A percentile compares a stretch with the other conserved stretches of the same genome.
Conservation (phyloP, 371 early-diverging fungal species). For the Rhizopus stolonifer region DNA sequence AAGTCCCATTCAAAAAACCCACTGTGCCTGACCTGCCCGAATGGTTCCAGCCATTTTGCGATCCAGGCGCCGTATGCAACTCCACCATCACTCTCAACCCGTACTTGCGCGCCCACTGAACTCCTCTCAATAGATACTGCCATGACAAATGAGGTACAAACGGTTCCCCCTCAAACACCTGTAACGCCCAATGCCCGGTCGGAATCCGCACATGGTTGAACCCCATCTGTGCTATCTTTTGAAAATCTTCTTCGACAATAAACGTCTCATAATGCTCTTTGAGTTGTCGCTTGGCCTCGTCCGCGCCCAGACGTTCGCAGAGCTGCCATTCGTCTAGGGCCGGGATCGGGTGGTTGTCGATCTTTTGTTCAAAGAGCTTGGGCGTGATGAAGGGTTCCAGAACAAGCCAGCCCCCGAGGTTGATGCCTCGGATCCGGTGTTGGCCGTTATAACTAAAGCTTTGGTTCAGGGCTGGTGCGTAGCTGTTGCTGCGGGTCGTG, state of each 20-base stretch:
- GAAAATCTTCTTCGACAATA: conserved; percentile 71
- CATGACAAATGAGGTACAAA: conserved; percentile 58
- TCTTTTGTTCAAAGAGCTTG: conserved; percentile 60
- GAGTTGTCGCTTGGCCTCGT: conserved; percentile 51
- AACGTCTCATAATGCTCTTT: conserved; percentile 63
- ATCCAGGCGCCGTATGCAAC: conserved; percentile 75
- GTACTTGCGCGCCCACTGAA: conserved; percentile 70
- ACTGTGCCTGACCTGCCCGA: conserved; percentile 51
- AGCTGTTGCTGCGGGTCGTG: conserved; percentile 29
- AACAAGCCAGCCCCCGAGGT: conserved; percentile 74
- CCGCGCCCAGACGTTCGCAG: conserved; percentile 57
- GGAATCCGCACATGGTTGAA: conserved; percentile 79
- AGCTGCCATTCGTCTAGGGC: conserved; percentile 69
- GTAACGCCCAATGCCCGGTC: conserved; percentile 73
- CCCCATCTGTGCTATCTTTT: conserved; percentile 60
- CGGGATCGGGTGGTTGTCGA: not conserved
- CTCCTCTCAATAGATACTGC: conserved; percentile 56
- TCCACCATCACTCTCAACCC: conserved; percentile 74
- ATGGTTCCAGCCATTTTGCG: conserved; percentile 80
- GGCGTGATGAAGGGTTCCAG: conserved; percentile 77
- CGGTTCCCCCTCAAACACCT: conserved; percentile 42
- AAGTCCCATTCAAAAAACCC: conserved; percentile 53
- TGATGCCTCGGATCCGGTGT: conserved; percentile 66
- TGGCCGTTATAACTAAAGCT: conserved; percentile 56
- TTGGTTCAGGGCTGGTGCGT: conserved; percentile 48